Evolutionary conservation across 2,329 filamentous ascomycete species (phyloP), one percentile per base, ranked within the genome.

Genomic region (Atkinsonella texensis): DNA sequence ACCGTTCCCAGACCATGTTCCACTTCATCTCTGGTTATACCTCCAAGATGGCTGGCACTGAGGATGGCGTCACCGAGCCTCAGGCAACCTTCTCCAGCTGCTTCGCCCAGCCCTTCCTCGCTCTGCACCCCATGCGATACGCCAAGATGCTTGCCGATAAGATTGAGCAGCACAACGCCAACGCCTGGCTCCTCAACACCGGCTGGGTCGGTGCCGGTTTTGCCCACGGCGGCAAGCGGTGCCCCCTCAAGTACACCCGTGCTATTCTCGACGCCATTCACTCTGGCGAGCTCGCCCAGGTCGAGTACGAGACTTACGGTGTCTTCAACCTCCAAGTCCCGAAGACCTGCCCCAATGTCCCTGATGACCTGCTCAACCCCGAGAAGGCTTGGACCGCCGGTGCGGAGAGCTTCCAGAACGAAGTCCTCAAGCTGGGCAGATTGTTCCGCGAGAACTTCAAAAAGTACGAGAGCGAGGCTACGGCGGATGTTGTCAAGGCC

Each of bases 21-120:
- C 93, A 98, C 80, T 98, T 98, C 83, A 98, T 98, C 74, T 95
- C 88, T 17, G 93, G 93, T 62, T 98, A 98, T 80, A 98, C 93
- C 58, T 97, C 91, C 67, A 98, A 98, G 84, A 98, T 98, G 93
- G 93, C 93, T 58, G 93, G 93, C 65, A 98, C 93, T 35, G 93
- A 98, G 75, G 89, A 96, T 59, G 93, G 93, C 65, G 83, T 98
- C 58, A 94, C 87, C 10, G 93, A 98, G 75, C 93, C 93, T 58
- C 89, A 97, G 74, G 93, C 93, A 23, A 98, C 93, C 64, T 98
- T 98, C 83, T 97, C 90, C 28, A 94, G 90, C 50, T 98, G 93
- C 83, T 98, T 98, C 74, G 93, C 93, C 52, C 93, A 98, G 75
- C 93, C 93, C 56, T 98, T 98, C 89, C 77, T 98, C 63, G 93